Conservation (phyloP, 495 filamentous ascomycete species). For the Penicillium paxilli region DNA sequence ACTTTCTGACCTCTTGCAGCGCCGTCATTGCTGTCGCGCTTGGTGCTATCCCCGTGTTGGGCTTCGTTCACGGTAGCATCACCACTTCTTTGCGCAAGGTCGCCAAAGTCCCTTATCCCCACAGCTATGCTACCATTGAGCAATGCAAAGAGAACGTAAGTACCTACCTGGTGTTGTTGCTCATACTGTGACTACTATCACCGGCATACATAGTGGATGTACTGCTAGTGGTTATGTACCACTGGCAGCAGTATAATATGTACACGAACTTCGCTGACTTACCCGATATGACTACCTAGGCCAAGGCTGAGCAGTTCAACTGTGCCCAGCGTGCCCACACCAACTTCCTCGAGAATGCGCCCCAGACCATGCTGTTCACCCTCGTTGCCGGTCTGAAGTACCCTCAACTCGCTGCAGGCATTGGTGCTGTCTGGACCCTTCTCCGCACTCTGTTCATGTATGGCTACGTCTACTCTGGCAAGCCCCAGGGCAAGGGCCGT, state of each 20-base stretch:
- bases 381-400: slow-evolving; percentile 59
- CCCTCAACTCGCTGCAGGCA: slow-evolving; percentile 50
- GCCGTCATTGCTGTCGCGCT: slow-evolving; percentile 61
- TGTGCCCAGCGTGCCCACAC: slow-evolving; percentile 72
- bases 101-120: slow-evolving; percentile 62
- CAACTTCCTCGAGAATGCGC: slow-evolving; percentile 68
- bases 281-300: slow-evolving; percentile 27
- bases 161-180: too few species aligned
- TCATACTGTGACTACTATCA: too few species aligned
- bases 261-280: too few species aligned
- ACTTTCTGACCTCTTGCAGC: slow-evolving; percentile 25
- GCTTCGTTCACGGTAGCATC: slow-evolving; percentile 57
- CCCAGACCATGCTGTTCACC: slow-evolving; percentile 55
- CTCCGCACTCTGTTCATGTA: slow-evolving; percentile 53
- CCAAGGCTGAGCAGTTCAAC: slow-evolving; percentile 54
- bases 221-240: too few species aligned
- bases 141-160: slow-evolving; percentile 55
- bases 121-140: slow-evolving; percentile 59
- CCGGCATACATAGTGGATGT: too few species aligned
- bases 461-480: slow-evolving; percentile 58
- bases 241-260: too few species aligned
- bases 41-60: slow-evolving; percentile 52
- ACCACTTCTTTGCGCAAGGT: slow-evolving; percentile 47
- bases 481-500: slow-evolving; percentile 50
- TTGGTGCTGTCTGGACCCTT: slow-evolving; percentile 59